Evolutionary conservation across 768 basidiomycete genomes (phyloP).

Genomic region (Phanerodontia chrysosporium): DNA sequence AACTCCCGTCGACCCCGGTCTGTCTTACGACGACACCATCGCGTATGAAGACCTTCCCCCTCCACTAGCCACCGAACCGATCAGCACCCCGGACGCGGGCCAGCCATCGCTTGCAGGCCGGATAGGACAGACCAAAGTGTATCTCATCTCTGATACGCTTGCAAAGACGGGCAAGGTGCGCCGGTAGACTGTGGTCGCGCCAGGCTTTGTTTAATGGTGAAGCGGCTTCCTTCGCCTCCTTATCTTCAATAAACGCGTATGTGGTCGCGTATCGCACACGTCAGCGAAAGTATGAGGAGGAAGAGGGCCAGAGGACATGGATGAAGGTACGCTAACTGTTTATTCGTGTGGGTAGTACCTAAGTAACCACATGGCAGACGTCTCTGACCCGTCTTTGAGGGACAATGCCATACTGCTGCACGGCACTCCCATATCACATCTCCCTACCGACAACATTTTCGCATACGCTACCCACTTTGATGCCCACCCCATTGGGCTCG

Average conservation of each 20-base stretch:
- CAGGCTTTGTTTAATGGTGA: conserved; percentile 43
- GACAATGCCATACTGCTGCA: conserved; percentile 67
- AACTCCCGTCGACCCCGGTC: conserved; percentile 30
- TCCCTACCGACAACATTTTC: conserved; percentile 75
- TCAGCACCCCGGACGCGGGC: conserved; percentile 19
- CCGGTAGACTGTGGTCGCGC: conserved; percentile 35
- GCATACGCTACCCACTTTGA: conserved; percentile 81
- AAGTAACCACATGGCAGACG: neutral
- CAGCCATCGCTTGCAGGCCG: conserved; percentile 49
- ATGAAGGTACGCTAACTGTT: conserved; percentile 17
- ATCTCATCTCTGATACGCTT: conserved; percentile 66
- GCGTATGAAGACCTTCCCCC: conserved; percentile 40
- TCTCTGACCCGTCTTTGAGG: conserved; percentile 45
- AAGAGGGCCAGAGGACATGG: conserved; percentile 28
- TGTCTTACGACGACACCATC: conserved; percentile 56
- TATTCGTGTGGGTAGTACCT: neutral
- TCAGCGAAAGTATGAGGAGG: conserved; percentile 46
- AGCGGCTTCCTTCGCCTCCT: conserved; percentile 10
- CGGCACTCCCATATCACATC: conserved; percentile 68
- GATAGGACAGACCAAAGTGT: conserved; percentile 74
- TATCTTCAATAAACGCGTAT: neutral
- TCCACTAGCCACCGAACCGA: neutral
- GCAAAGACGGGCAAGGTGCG: conserved; percentile 71
- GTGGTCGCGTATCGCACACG: neutral
- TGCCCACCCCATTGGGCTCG: conserved; percentile 66